Percentiles rank a stretch among this genome's conserved stretches.
Conservation (phyloP, 1,284 basidiomycete species). For the Tylopilus microsporus region DNA sequence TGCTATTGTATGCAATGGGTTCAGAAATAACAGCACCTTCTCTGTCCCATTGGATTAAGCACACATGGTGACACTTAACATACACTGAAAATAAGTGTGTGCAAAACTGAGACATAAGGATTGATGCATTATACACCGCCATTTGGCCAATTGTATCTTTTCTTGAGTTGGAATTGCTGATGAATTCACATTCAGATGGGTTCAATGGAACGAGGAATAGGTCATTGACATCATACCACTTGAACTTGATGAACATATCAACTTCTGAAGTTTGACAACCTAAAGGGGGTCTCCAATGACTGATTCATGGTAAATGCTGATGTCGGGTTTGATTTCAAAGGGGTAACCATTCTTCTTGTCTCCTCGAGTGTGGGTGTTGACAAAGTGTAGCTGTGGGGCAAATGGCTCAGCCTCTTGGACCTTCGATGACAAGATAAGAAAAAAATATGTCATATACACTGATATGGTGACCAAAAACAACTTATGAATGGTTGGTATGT, state of each 20-base stretch:
- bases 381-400: background rate
- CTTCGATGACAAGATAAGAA: background rate
- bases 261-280: background rate
- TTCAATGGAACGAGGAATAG: background rate
- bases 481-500: background rate
- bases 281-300: background rate
- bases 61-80: background rate
- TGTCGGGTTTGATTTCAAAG: background rate
- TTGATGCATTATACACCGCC: background rate
- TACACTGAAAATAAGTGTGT: background rate
- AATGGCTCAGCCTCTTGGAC: background rate
- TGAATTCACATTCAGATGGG: no score
- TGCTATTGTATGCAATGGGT: background rate
- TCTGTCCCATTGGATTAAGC: background rate
- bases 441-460: background rate
- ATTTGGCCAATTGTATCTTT: background rate
- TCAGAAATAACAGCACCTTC: background rate
- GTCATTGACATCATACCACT: background rate
- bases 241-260: constrained; percentile 1
- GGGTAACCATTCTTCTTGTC: background rate
- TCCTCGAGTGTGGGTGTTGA: background rate
- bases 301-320: background rate
- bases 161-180: background rate
- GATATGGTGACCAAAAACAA: background rate
- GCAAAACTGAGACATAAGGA: background rate